These are phyloP conservation scores for Tetracladium marchalianum DNA, from an alignment of 495 filamentous ascomycete species.

Conservation along the genomic window DNA sequence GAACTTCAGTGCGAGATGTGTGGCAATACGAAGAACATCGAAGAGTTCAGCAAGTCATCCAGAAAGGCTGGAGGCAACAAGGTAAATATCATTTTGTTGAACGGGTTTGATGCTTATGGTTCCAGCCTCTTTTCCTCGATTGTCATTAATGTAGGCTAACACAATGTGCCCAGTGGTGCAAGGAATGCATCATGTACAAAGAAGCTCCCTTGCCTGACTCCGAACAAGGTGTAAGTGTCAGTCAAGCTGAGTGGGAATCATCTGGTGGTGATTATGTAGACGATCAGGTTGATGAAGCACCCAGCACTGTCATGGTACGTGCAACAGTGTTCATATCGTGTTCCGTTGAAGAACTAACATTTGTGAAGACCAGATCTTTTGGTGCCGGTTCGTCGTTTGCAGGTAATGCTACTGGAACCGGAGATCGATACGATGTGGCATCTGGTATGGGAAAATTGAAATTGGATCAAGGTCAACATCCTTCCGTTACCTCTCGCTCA, in stretches of 20 bases:
- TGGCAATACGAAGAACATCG: constrained; percentile 29
- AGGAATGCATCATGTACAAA: constrained; percentile 41
- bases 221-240: constrained; percentile 1
- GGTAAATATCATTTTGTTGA: constrained; percentile 28
- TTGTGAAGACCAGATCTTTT: no score
- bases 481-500: not conserved
- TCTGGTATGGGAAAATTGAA: not conserved
- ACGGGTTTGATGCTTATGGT: not conserved
- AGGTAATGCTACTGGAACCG: not conserved
- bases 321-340: not conserved
- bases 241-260: not conserved
- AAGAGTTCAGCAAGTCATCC: constrained; percentile 48
- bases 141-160: constrained; percentile 6
- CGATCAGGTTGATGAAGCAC: not conserved
- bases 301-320: not conserved
- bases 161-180: constrained; percentile 36
- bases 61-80: constrained; percentile 33
- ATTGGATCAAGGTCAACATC: not conserved
- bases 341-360: no score
- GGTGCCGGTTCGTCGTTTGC: no score
- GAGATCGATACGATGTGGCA: not conserved
- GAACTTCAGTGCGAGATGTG: constrained; percentile 38
- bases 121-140: constrained; percentile 1
- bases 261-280: not conserved
- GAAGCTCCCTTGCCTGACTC: constrained; percentile 6